Base-by-base conservation (phyloP, 352 stramenopile genomes). In the Phytopythium kandeliae region DNA sequence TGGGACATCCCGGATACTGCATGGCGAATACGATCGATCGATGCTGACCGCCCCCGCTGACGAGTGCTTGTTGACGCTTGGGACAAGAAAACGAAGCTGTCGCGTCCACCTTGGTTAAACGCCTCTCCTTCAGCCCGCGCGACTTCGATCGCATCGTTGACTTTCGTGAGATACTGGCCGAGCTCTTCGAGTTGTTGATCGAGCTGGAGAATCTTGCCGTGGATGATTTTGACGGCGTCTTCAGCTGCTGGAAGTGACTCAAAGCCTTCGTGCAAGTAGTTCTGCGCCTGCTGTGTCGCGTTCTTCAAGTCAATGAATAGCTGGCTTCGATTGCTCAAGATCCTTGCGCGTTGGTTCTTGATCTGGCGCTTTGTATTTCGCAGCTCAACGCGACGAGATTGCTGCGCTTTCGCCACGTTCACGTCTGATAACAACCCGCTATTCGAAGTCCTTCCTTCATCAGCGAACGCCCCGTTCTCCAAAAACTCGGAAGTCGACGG, bases 191-290 rank as follows among this genome's bases (percentile, higher is more conserved):
- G 55, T 22, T 93, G 71, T 43, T 89, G 66, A 34, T 93, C 82
- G 33, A 91, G 60, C n/a, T 70, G 58, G 11, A 90, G 57, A 54
- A 93, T 87, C 51, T 91, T 93, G 55, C 71, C 67, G 44, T 89
- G 82, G 16, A 93, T 89, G 28, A 89, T 91, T 53, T 79, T 86
- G 40, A 91, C 82, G 0, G 80, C 78, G 59, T 90, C 76, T 70
- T 92, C 81, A 25, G 81, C 81, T 48, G 70, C 78, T 1, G 81
- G 81, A 15, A 87, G 50, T 25, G 77, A 67, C 48, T 86, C 73
- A 35, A 90, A 92, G 1, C 79, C 81, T 79, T 92, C 81, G 46
- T 92, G 81, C 6, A 92, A 42, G 57, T 90, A 92, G 47, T 90
- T 92, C 43, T 92, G 81, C 8, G 78, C 77, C 57, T 90, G 77